A percentile compares a stretch with the other conserved stretches of the same genome.
These are phyloP conservation scores for Pulveroboletus sp. DNA, from an alignment of 768 basidiomycete genomes.

Conservation along the genomic window DNA sequence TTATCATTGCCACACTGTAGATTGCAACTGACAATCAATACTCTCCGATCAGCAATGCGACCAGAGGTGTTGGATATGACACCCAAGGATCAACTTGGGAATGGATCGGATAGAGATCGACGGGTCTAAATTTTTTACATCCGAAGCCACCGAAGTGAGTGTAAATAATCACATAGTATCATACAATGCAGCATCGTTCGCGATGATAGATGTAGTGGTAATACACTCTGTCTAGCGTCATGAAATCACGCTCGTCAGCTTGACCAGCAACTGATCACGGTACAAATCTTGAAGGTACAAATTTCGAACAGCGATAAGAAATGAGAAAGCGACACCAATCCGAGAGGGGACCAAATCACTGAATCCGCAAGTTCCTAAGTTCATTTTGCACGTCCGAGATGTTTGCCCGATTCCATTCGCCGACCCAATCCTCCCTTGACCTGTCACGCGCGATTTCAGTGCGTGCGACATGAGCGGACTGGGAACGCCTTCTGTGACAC, in stretches of 20 bases:
- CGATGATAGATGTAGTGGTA: slow-evolving; percentile 1
- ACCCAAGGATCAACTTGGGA: too few relatives aligned
- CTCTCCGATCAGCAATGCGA: too few relatives aligned
- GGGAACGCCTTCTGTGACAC: slow-evolving; percentile 10
- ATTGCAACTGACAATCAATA: too few relatives aligned
- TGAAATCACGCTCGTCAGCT: neutral
- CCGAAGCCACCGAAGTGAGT: neutral
- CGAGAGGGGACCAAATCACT: slow-evolving; percentile 6
- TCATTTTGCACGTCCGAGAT: slow-evolving; percentile 39
- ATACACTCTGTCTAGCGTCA: slow-evolving; percentile 8
- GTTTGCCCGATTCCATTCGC: slow-evolving; percentile 40
- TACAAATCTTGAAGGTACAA: neutral
- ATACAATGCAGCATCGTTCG: slow-evolving; percentile 1
- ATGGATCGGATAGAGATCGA: slow-evolving; percentile 2
- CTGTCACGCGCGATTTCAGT: neutral
- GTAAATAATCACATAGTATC: neutral
- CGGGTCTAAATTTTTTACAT: neutral
- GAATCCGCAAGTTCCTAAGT: slow-evolving; percentile 28
- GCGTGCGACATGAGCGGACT: slow-evolving; percentile 11
- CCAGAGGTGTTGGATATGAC: too few relatives aligned
- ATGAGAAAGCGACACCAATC: neutral
- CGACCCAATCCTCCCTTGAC: slow-evolving; percentile 29
- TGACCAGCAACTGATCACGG: slow-evolving; percentile 17
- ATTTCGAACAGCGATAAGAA: neutral
- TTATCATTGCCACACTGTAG: too few relatives aligned